Evolutionary conservation across 1,139 yeast species (phyloP), one percentile per base, ranked within the genome.

Genomic region (Torulaspora pretoriensis): DNA sequence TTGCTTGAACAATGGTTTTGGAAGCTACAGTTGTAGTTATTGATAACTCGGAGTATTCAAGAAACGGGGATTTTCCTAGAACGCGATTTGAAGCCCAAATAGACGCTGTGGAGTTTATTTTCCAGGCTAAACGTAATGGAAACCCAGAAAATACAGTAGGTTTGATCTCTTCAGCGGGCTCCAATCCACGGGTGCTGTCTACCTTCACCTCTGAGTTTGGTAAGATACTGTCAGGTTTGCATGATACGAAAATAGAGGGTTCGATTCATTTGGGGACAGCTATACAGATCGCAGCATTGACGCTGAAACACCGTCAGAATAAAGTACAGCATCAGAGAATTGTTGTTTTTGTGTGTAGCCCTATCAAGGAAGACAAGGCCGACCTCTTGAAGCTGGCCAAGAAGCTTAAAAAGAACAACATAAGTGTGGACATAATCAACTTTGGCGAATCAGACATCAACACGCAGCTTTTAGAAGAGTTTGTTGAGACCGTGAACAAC

Each of bases 131-230:
- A 67, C 79, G 88, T 51, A 83, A 84, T 62, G 73, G 92, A 44
- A 92, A 92, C 66, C 97, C 97, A 2, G 98, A 92, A 65, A 88
- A 81, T 64, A 85, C 96, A 0, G 96, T 92, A 22, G 98, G 97
- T 0, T 71, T 90, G 48, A 75, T 90, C 70, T 81, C 96, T 19
- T 81, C 84, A 69, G 95, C 95, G 2, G 97, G 97, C 27, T 77
- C 77, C 37, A 88, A 78, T 2, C 95, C 96, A 1, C 80, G 81
- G 54, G 97, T 92, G 9, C 74, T 89, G 52, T 85, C 92, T 28
- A 90, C 97, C 1, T 76, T 90, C 56, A 89, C 97, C 0, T 75
- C 83, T 1, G 96, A 90, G 63, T 86, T 81, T 58, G 97, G 97
- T 37, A 86, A 83, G 67, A 78, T 92, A 46, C 72, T 90, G 53